Conservation (phyloP, 176 grass and related monocot species). For the Tillandsia fasciculata region DNA sequence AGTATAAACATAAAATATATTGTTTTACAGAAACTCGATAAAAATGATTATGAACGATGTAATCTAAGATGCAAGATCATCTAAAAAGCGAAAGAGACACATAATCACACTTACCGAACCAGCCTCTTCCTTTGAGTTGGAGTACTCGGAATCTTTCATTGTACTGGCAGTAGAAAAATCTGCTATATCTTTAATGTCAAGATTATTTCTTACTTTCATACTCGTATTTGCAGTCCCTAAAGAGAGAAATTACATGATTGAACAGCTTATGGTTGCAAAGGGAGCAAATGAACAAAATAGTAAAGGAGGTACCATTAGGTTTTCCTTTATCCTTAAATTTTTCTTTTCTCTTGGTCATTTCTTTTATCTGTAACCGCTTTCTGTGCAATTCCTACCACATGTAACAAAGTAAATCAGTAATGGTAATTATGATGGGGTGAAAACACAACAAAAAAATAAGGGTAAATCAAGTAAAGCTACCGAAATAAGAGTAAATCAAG, state of each 20-base stretch:
- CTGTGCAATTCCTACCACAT: conserved; percentile 1
- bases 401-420: neutral
- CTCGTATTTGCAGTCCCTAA: neutral
- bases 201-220: neutral
- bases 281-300: neutral
- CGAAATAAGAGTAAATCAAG: too few relatives aligned
- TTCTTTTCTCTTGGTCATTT: neutral
- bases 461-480: too few relatives aligned
- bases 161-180: neutral
- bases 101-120: neutral
- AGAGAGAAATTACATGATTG: conserved; percentile 1
- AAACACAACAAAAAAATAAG: neutral
- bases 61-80: too few relatives aligned
- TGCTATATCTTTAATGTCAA: conserved; percentile 1
- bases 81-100: neutral
- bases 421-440: neutral
- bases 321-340: neutral
- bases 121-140: neutral
- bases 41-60: neutral
- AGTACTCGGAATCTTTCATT: neutral
- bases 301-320: neutral
- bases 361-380: conserved; percentile 7
- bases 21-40: neutral
- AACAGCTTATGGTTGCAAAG: neutral
- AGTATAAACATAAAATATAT: neutral